A percentile compares a stretch with the other conserved stretches of the same genome.
phyloP scores from a whole-genome alignment of 768 basidiomycete species.

The Lactarius hengduanensis region DNA sequence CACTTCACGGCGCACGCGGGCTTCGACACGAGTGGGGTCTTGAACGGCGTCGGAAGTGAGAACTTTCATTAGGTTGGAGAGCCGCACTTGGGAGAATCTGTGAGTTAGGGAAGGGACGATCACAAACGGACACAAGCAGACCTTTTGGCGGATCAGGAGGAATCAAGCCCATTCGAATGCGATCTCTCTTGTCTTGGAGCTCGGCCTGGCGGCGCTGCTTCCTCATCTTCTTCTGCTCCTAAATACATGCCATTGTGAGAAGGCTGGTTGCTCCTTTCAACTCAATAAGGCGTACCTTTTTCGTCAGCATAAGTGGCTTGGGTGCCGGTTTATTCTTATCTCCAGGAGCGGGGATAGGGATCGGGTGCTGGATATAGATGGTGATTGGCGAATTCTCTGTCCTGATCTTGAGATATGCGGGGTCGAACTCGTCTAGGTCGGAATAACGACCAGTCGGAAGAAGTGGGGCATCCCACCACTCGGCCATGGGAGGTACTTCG shows the following conservation, averaged over 20 bases:
- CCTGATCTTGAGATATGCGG: constrained; percentile 61
- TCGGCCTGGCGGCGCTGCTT: constrained; percentile 85
- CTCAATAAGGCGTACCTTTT: constrained; percentile 54
- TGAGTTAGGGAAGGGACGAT: constrained; percentile 15
- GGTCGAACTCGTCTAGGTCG: constrained; percentile 56
- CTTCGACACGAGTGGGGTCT: constrained; percentile 97
- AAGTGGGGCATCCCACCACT: constrained; percentile 97
- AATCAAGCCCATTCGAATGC: constrained; percentile 92
- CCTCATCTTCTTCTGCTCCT: constrained; percentile 97
- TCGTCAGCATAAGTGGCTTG: constrained; percentile 89
- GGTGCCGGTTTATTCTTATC: constrained; percentile 78
- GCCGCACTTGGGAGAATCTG: constrained; percentile 63
- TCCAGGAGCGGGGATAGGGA: constrained; percentile 87
- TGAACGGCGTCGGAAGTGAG: constrained; percentile 94
- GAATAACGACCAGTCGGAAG: constrained; percentile 79
- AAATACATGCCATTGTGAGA: constrained; percentile 19
- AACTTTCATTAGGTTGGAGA: constrained; percentile 97
- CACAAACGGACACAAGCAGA: constrained; percentile 35
- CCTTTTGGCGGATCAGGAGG: constrained; percentile 97
- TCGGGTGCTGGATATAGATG: constrained; percentile 93
- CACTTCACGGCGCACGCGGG: constrained; percentile 90
- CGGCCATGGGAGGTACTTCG: constrained; percentile 81
- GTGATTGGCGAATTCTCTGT: constrained; percentile 74
- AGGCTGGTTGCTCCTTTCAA: not conserved
- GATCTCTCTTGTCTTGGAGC: constrained; percentile 90